These are phyloP conservation scores for Arthroderma sp. DNA, from an alignment of 2,329 filamentous ascomycete species.

Conservation along the genomic window DNA sequence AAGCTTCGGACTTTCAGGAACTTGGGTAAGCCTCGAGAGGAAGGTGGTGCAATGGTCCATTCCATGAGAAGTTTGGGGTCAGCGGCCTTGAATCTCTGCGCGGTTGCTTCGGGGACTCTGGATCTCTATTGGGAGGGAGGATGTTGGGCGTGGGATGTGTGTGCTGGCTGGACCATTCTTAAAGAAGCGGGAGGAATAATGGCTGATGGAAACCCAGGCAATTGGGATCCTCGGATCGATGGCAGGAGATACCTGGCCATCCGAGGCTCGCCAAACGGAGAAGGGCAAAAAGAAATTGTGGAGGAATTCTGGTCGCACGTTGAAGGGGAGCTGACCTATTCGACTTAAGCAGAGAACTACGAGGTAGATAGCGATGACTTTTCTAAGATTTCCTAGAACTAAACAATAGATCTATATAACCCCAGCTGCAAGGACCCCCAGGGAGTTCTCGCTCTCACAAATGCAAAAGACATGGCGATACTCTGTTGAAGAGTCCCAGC, in stretches of 20 bases:
- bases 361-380: no score
- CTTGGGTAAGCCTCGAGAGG: constrained; percentile 35
- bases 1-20: constrained; percentile 43
- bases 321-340: constrained; percentile 26
- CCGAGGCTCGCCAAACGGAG: constrained; percentile 18
- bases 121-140: constrained; percentile 55
- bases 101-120: constrained; percentile 42
- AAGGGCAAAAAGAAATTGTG: constrained; percentile 27
- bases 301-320: constrained; percentile 31
- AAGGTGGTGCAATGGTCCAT: constrained; percentile 50
- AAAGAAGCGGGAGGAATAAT: constrained; percentile 47
- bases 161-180: constrained; percentile 49
- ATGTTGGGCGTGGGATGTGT: constrained; percentile 55
- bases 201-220: constrained; percentile 45
- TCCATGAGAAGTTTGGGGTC: constrained; percentile 43
- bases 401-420: no score
- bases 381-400: no score
- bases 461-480: no score
- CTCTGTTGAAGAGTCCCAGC: no score
- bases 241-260: constrained; percentile 41
- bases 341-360: background rate
- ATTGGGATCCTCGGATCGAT: constrained; percentile 44
- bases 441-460: no score
- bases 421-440: no score
- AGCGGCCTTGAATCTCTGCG: constrained; percentile 50